Percentiles rank a stretch among this genome's conserved stretches.
phyloP scores from a whole-genome alignment of 2,329 filamentous ascomycete genomes.

The Fusarium sp. region DNA sequence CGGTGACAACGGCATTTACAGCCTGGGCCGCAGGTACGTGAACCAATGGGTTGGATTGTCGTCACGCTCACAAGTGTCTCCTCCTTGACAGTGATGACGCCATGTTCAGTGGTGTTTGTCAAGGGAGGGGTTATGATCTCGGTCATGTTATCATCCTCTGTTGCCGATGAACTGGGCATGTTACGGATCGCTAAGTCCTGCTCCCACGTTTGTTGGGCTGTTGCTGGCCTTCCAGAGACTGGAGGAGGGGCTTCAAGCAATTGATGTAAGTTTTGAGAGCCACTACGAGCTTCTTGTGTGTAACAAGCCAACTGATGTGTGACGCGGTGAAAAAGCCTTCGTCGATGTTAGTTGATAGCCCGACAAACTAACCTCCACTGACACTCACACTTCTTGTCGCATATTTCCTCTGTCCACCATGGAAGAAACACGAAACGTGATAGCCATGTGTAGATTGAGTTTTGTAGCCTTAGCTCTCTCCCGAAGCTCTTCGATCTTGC shows the following conservation, averaged over 20 bases:
- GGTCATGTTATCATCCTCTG: rapidly evolving
- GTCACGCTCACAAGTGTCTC: not conserved
- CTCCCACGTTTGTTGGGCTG: rapidly evolving
- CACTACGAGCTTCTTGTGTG: rapidly evolving
- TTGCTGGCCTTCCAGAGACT: rapidly evolving
- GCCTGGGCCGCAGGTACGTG: not conserved
- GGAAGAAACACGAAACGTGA: not conserved
- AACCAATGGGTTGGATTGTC: not conserved
- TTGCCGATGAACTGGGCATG: rapidly evolving
- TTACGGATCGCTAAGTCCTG: not conserved
- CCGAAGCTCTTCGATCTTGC: conserved; percentile 18
- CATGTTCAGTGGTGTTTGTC: rapidly evolving
- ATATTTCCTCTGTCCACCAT: conserved; percentile 13
- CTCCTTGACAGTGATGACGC: rapidly evolving
- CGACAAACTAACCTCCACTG: rapidly evolving
- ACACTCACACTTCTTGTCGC: conserved; percentile 26
- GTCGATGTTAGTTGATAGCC: not conserved
- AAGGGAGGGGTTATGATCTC: rapidly evolving
- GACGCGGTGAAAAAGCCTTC: not conserved
- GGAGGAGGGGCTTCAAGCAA: rapidly evolving
- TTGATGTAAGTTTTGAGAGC: rapidly evolving
- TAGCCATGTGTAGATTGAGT: not conserved
- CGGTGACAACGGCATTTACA: conserved; percentile 34
- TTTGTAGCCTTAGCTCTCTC: conserved; percentile 21
- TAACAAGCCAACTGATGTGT: not conserved